Evolutionary conservation across 2,329 filamentous ascomycete genomes (phyloP).

Genomic region (Cercospora zeae-maydis): DNA sequence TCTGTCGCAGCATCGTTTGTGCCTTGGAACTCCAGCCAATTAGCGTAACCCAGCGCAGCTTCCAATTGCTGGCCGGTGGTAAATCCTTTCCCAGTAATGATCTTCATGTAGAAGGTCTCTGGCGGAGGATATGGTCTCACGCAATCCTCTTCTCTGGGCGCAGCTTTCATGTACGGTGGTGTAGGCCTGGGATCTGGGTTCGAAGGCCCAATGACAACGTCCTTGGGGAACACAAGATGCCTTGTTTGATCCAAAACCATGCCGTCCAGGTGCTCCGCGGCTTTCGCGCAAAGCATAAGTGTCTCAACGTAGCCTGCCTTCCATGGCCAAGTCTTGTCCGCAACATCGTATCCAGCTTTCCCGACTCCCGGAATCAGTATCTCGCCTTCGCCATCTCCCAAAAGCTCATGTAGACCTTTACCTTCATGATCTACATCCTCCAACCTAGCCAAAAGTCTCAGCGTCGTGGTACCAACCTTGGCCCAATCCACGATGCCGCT

Average conservation of each 20-base stretch:
- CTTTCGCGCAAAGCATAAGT: constrained; percentile 71
- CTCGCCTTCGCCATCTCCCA: constrained; percentile 39
- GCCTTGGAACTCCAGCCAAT: constrained; percentile 78
- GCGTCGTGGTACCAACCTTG: constrained; percentile 58
- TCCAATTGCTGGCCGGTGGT: constrained; percentile 73
- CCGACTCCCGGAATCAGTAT: constrained; percentile 51
- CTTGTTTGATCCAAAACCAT: constrained; percentile 69
- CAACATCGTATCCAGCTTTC: constrained; percentile 63
- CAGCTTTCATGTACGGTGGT: constrained; percentile 58
- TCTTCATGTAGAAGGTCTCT: constrained; percentile 74
- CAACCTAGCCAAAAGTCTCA: constrained; percentile 60
- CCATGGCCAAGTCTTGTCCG: constrained; percentile 77
- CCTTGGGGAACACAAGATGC: constrained; percentile 64
- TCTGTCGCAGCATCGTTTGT: constrained; percentile 62
- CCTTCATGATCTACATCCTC: constrained; percentile 70
- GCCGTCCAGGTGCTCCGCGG: constrained; percentile 76
- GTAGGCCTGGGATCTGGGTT: constrained; percentile 77
- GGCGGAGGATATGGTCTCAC: constrained; percentile 65
- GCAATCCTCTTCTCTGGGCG: constrained; percentile 73
- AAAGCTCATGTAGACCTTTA: constrained; percentile 58
- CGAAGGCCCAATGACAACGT: constrained; percentile 74
- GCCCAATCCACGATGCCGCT: constrained; percentile 67
- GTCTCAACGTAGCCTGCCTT: constrained; percentile 78
- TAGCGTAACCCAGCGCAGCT: constrained; percentile 76
- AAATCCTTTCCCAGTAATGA: constrained; percentile 77